Base-by-base conservation (phyloP, 164 flowering plant species). In the Cinnamomum chago region DNA sequence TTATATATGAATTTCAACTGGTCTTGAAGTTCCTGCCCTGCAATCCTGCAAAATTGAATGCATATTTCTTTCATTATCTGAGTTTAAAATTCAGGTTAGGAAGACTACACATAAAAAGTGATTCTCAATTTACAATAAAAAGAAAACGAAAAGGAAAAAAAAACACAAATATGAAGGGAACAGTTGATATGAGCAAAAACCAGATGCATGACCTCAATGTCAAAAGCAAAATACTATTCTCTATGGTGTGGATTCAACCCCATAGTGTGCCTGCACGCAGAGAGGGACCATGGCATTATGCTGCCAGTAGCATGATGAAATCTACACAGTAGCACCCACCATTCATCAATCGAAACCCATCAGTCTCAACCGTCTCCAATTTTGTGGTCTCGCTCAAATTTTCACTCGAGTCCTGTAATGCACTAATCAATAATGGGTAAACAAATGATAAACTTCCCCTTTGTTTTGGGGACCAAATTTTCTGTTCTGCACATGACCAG, bases 1-100 rank as follows among this genome's bases (percentile, higher is more conserved):
- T 84, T 86, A 20, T 83, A 68, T 20, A 89, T 85, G 62, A 68
- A 93, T 24, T 84, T 85, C 66, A 89, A 82, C 62, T 90, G 86
- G 3, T 83, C 87, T 81, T 88, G 90, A 62, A 86, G 82, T 13
- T 66, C 77, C 76, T 70, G 80, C 15, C 75, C 79, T 2, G 76
- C 70, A 66, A 85, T 84, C 97, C 97, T 92, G 68, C 68, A 76
- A 58, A 52, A 70, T 5, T 25, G 40, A 52, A 24, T 7, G 62
- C 24, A 15, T 30, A 30, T 9, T 47, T 40, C 12, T 2, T 23
- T 70, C 55, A 20, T 11, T 9, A 35, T 40, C 47, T 20, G 25
- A 70, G 25, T 70, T 51, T 24, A 25, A 50, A n/a, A 24, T 15
- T 52, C 47, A 70, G 62, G 22, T 13, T 69, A n/a, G 58, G 55